Evolutionary conservation across 2,329 filamentous ascomycete genomes (phyloP).

Genomic region (Colletotrichum sp.): DNA sequence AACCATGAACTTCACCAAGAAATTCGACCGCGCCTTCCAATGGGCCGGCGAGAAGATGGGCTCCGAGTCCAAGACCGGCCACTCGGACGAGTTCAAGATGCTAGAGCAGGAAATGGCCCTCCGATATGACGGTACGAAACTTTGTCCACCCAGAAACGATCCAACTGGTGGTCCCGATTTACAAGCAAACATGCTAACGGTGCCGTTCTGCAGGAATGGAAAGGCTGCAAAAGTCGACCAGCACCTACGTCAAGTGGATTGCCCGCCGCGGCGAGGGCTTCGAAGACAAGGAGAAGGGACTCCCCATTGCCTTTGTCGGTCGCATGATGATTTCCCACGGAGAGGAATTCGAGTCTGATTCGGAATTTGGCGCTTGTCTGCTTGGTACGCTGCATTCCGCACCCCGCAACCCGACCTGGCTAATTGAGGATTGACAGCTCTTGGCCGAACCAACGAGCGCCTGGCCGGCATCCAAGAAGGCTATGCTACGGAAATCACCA

Average conservation of each 20-base stretch:
- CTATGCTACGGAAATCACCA: slow-evolving; percentile 78
- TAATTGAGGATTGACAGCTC: slow-evolving; percentile 48
- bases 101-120: slow-evolving; percentile 90
- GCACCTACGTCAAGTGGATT: slow-evolving; percentile 84
- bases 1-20: slow-evolving; percentile 72
- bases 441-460: slow-evolving; percentile 88
- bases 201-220: slow-evolving; percentile 76
- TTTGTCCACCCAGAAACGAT: neutral
- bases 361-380: slow-evolving; percentile 88
- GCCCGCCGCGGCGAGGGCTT: slow-evolving; percentile 79
- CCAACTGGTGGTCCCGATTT: neutral
- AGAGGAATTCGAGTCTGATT: slow-evolving; percentile 90
- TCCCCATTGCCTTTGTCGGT: slow-evolving; percentile 81
- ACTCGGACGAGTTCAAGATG: slow-evolving; percentile 89
- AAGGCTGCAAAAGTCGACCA: slow-evolving; percentile 85
- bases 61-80: slow-evolving; percentile 82
- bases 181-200: slow-evolving; percentile 1
- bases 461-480: slow-evolving; percentile 85
- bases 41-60: slow-evolving; percentile 99
- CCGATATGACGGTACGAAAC: slow-evolving; percentile 79
- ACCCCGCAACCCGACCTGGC: neutral
- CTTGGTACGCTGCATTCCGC: slow-evolving; percentile 56
- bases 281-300: slow-evolving; percentile 86
- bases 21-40: slow-evolving; percentile 94
- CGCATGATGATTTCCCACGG: slow-evolving; percentile 87